Evolutionary conservation across 768 basidiomycete genomes (phyloP).

Genomic region (Termitomyces sp.): DNA sequence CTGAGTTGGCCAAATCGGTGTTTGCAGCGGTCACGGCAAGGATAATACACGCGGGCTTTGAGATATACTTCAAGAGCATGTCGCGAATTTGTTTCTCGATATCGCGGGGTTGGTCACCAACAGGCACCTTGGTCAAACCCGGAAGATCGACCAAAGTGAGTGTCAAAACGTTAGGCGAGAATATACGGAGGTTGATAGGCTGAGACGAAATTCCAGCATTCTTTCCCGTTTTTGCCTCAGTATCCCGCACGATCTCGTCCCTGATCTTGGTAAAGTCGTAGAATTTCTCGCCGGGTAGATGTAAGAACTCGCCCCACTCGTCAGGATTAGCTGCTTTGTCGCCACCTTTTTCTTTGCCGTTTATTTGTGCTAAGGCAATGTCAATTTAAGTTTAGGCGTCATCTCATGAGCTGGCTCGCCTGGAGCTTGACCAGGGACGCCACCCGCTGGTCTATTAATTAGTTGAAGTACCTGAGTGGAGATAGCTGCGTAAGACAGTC

Average conservation of each 20-base stretch:
- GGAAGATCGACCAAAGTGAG: conserved; percentile 97
- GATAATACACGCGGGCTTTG: conserved; percentile 93
- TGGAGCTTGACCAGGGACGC: conserved; percentile 29
- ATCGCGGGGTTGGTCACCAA: conserved; percentile 94
- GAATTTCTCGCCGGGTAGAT: conserved; percentile 95
- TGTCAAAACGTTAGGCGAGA: conserved; percentile 95
- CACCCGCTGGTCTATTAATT: conserved; percentile 72
- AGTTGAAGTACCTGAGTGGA: conserved; percentile 80
- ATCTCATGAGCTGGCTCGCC: conserved; percentile 29
- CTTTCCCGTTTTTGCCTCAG: conserved; percentile 97
- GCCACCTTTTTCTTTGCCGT: conserved; percentile 45
- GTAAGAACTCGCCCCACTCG: conserved; percentile 99
- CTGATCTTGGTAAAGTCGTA: conserved; percentile 97
- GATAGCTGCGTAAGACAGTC: conserved; percentile 1
- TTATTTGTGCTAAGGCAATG: conserved; percentile 33
- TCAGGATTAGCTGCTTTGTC: conserved; percentile 85
- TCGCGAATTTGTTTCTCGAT: conserved; percentile 97
- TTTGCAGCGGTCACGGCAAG: conserved; percentile 96
- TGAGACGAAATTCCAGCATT: conserved; percentile 97
- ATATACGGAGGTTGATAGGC: conserved; percentile 97
- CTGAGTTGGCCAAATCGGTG: conserved; percentile 97
- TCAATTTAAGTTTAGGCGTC: conserved; percentile 9
- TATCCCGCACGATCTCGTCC: conserved; percentile 94
- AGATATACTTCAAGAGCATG: conserved; percentile 94
- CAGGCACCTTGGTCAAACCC: conserved; percentile 92